A percentile compares a stretch with the other conserved stretches of the same genome.
Evolutionary conservation across 2,329 filamentous ascomycete species (phyloP).

Genomic region (Chrysoporthe cubensis): DNA sequence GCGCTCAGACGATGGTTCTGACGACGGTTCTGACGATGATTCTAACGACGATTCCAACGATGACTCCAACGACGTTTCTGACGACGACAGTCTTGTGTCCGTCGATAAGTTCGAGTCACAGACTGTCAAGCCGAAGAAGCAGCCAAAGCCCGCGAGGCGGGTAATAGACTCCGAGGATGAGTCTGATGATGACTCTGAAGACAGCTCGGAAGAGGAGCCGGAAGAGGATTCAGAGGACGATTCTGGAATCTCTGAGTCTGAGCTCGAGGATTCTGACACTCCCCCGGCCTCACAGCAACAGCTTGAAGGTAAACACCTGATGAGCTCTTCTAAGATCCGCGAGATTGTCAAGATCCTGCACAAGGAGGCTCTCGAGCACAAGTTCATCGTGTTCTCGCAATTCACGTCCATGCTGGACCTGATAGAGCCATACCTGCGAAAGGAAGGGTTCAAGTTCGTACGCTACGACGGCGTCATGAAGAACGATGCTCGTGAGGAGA

Average conservation of each 20-base stretch:
- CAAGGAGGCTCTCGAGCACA: slow-evolving; percentile 79
- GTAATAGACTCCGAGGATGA: slow-evolving; percentile 41
- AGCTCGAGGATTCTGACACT: slow-evolving; percentile 37
- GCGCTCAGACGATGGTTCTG: slow-evolving; percentile 32
- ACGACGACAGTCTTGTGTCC: slow-evolving; percentile 44
- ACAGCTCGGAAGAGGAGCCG: background rate
- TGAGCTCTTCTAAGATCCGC: slow-evolving; percentile 87
- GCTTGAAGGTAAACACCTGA: slow-evolving; percentile 45
- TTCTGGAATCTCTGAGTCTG: slow-evolving; percentile 45
- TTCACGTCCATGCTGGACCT: slow-evolving; percentile 99
- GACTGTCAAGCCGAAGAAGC: slow-evolving; percentile 39
- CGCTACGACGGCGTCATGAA: slow-evolving; percentile 96
- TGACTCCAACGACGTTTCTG: slow-evolving; percentile 34
- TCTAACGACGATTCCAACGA: slow-evolving; percentile 28
- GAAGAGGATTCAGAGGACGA: slow-evolving; percentile 28
- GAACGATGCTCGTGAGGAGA: slow-evolving; percentile 89
- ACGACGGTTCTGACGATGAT: slow-evolving; percentile 41
- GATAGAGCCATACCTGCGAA: slow-evolving; percentile 85
- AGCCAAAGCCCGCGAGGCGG: slow-evolving; percentile 29
- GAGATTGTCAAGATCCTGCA: slow-evolving; percentile 81
- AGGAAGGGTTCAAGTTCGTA: slow-evolving; percentile 75
- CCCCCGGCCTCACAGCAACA: slow-evolving; percentile 10
- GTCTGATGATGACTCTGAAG: slow-evolving; percentile 33
- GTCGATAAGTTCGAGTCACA: slow-evolving; percentile 42
- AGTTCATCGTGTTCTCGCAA: slow-evolving; percentile 98